Conservation (phyloP, 371 early-diverging fungal species). For the Circinella umbellata region DNA sequence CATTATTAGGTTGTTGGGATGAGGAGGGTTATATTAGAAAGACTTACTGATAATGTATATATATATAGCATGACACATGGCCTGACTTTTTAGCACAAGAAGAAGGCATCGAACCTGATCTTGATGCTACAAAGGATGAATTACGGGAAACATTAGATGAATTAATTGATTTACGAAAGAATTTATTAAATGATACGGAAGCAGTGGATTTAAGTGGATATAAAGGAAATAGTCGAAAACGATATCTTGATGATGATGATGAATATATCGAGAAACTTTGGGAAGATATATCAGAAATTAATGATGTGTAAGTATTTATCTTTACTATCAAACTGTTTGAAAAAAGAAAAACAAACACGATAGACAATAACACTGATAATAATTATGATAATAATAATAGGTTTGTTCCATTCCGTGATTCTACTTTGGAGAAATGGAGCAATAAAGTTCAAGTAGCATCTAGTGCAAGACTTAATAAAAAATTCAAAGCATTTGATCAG, state of each 20-base stretch:
- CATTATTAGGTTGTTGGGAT: no score
- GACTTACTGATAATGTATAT: neutral
- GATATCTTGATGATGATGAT: slow-evolving; percentile 60
- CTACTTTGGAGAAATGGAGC: slow-evolving; percentile 93
- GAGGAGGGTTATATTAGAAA: neutral
- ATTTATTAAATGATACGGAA: slow-evolving; percentile 39
- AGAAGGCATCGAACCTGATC: slow-evolving; percentile 34
- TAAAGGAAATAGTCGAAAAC: slow-evolving; percentile 44
- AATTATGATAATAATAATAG: slow-evolving; percentile 20
- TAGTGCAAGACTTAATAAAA: slow-evolving; percentile 75
- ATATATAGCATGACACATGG: slow-evolving; percentile 31
- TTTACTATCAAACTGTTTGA: no score
- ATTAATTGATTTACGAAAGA: slow-evolving; percentile 49
- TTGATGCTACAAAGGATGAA: slow-evolving; percentile 37
- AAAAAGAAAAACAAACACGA: no score
- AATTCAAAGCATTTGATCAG: slow-evolving; percentile 95
- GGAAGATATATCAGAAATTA: slow-evolving; percentile 67
- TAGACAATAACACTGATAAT: no score
- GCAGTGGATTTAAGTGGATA: slow-evolving; percentile 35
- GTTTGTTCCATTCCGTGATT: slow-evolving; percentile 78
- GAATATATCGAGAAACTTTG: slow-evolving; percentile 61
- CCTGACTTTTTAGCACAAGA: slow-evolving; percentile 38
- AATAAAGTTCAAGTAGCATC: slow-evolving; percentile 84
- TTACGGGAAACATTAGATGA: slow-evolving; percentile 47
- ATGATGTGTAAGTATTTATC: slow-evolving; percentile 48